Conservation (phyloP, 1,139 yeast species). For the Debaryomyces psychrophilus region DNA sequence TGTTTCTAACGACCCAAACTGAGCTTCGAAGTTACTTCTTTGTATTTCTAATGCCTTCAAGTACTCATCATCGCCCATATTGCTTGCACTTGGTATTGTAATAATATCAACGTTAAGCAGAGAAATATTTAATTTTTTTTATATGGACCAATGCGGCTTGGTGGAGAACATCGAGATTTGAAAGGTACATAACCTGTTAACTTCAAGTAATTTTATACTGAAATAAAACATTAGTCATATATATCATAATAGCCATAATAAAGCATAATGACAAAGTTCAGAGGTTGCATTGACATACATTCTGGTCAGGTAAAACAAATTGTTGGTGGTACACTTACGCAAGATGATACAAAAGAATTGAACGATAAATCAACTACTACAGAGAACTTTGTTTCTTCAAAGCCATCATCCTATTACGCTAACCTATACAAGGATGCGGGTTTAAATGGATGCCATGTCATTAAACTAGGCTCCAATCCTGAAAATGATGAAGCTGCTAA, state of each 20-base stretch:
- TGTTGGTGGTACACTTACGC: constrained; percentile 85
- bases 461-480: constrained; percentile 76
- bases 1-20: constrained; percentile 64
- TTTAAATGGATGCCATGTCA: constrained; percentile 85
- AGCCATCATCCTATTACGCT: constrained; percentile 79
- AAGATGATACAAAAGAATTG: constrained; percentile 42
- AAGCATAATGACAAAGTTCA: constrained; percentile 72
- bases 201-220: neutral
- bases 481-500: constrained; percentile 83
- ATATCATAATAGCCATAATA: neutral
- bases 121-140: constrained; percentile 3
- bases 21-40: constrained; percentile 65
- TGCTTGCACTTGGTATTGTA: neutral
- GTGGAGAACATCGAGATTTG: neutral
- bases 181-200: neutral
- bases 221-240: neutral
- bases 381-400: constrained; percentile 81
- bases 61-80: constrained; percentile 44
- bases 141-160: neutral
- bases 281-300: constrained; percentile 96
- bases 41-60: constrained; percentile 55
- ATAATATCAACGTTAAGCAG: neutral
- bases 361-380: constrained; percentile 38
- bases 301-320: constrained; percentile 95
- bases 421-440: constrained; percentile 60